Conservation (phyloP, 2,329 filamentous ascomycete species). For the Sarocladiaceae sp. region DNA sequence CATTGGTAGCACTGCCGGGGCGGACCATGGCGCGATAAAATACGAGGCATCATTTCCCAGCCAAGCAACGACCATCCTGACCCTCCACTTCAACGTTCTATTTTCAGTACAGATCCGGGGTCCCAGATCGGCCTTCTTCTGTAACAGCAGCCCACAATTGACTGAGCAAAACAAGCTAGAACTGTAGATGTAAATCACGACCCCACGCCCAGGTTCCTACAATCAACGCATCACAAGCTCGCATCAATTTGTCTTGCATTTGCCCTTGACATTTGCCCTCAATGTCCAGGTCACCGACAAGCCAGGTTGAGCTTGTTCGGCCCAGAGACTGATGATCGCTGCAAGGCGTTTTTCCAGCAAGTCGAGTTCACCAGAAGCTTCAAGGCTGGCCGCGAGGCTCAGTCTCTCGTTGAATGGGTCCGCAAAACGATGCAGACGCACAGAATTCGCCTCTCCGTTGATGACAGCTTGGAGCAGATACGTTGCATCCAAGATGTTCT, state of each 20-base stretch:
- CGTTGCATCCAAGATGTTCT: background rate
- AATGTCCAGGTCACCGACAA: background rate
- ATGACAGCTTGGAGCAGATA: background rate
- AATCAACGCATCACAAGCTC: no score
- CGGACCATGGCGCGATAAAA: no score
- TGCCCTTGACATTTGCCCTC: background rate
- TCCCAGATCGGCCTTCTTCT: background rate
- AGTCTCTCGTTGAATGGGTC: background rate
- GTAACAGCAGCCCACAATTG: no score
- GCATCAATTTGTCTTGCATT: no score
- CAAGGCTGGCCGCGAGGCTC: background rate
- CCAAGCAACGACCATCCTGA: slow-evolving; percentile 5
- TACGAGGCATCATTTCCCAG: slow-evolving; percentile 9
- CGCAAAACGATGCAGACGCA: no score
- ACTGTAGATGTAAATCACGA: no score
- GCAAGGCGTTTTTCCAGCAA: background rate
- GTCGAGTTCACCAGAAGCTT: background rate
- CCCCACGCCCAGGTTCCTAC: no score
- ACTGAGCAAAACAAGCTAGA: no score
- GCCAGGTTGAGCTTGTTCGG: background rate
- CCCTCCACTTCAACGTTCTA: slow-evolving; percentile 3
- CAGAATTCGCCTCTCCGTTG: background rate
- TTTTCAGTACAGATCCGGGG: slow-evolving; percentile 7
- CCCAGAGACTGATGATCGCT: background rate
- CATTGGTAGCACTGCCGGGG: no score